Percentiles rank a stretch among this genome's conserved stretches.
Conservation (phyloP, 2,329 filamentous ascomycete genomes). For the Neopestalotiopsis rosae region DNA sequence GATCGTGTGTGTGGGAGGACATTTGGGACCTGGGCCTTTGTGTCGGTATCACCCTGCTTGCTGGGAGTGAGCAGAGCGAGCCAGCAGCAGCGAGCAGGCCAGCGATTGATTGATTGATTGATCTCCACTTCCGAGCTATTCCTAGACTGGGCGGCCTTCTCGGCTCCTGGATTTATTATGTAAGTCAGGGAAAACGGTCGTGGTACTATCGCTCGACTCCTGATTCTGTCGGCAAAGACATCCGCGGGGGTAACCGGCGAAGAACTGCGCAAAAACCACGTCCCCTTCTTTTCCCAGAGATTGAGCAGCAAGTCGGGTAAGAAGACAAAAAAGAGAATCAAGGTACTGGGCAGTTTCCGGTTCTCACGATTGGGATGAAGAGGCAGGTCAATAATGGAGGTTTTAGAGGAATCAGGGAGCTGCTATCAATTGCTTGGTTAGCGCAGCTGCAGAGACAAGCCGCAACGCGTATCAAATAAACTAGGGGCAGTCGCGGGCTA, state of each 20-base stretch:
- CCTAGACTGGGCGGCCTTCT: slow-evolving; percentile 16
- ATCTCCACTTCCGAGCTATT: slow-evolving; percentile 20
- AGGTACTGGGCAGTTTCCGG: not conserved
- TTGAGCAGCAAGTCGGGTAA: not conserved
- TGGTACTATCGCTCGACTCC: slow-evolving; percentile 3
- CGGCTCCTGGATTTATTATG: slow-evolving; percentile 15
- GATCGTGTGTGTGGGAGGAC: slow-evolving; percentile 19
- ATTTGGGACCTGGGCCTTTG: slow-evolving; percentile 11
- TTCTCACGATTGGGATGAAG: not conserved
- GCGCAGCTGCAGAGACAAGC: not conserved
- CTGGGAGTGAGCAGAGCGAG: slow-evolving; percentile 12
- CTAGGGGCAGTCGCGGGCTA: not conserved
- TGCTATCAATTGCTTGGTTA: slow-evolving; percentile 7
- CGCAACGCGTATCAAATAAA: slow-evolving; percentile 7
- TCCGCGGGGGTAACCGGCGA: not conserved
- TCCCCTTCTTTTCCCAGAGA: not conserved
- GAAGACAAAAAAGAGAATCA: too few relatives aligned
- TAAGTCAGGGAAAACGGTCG: slow-evolving; percentile 2
- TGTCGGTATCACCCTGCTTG: slow-evolving; percentile 15
- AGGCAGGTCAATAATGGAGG: slow-evolving; percentile 6
- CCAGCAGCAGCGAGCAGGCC: slow-evolving; percentile 1
- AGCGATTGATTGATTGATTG: slow-evolving; percentile 10
- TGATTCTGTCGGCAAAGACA: slow-evolving; percentile 1
- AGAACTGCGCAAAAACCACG: not conserved
- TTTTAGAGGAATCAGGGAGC: slow-evolving; percentile 2